These are phyloP conservation scores for Wickerhamiella nectarea DNA, from an alignment of 805 yeast genomes.

Conservation along the genomic window DNA sequence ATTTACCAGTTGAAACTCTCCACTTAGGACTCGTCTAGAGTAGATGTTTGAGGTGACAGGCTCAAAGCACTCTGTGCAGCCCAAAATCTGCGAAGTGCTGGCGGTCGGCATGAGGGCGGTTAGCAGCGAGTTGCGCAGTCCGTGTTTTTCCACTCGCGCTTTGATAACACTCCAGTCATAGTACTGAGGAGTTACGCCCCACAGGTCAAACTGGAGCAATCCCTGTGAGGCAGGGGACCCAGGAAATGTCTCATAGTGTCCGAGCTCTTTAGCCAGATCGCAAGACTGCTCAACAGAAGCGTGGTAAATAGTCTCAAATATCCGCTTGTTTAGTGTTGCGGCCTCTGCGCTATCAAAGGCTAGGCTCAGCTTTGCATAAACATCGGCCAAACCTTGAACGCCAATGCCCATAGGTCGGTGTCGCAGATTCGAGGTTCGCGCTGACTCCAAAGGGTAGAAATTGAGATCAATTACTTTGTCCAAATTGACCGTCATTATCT, in stretches of 20 bases:
- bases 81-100: slow-evolving; percentile 85
- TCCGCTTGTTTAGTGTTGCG: slow-evolving; percentile 51
- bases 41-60: slow-evolving; percentile 86
- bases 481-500: slow-evolving; percentile 61
- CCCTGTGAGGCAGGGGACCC: slow-evolving; percentile 88
- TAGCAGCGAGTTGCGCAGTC: slow-evolving; percentile 69
- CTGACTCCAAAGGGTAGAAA: slow-evolving; percentile 62
- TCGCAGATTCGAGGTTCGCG: slow-evolving; percentile 52
- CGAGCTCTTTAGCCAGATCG: slow-evolving; percentile 58
- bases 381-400: slow-evolving; percentile 89
- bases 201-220: slow-evolving; percentile 66
- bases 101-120: slow-evolving; percentile 98
- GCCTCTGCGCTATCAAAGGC: slow-evolving; percentile 78
- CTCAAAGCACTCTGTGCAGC: slow-evolving; percentile 86
- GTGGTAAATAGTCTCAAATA: slow-evolving; percentile 89
- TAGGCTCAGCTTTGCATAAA: slow-evolving; percentile 54
- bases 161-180: slow-evolving; percentile 75
- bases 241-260: slow-evolving; percentile 52
- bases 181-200: slow-evolving; percentile 46
- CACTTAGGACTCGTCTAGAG: slow-evolving; percentile 74
- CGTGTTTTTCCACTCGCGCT: slow-evolving; percentile 39
- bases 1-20: slow-evolving; percentile 84
- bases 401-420: slow-evolving; percentile 89
- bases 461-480: slow-evolving; percentile 72
- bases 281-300: slow-evolving; percentile 74